Evolutionary conservation across 2,329 filamentous ascomycete species (phyloP).

Genomic region (Rutstroemia sydowiana): DNA sequence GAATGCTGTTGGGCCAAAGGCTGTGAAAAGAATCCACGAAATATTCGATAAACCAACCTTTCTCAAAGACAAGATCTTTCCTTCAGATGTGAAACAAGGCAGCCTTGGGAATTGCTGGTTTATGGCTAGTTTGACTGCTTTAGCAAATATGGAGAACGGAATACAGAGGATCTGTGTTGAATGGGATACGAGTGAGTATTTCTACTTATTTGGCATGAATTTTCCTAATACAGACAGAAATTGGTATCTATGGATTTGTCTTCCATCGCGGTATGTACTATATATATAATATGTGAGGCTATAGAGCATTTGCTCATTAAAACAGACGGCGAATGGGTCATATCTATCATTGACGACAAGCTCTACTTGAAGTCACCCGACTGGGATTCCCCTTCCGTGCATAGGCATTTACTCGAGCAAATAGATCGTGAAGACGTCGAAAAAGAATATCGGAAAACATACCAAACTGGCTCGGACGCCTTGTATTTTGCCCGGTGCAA

Average conservation of each 20-base stretch:
- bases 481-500: constrained; percentile 72
- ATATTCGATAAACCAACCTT: constrained; percentile 68
- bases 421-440: constrained; percentile 28
- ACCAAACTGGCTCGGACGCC: constrained; percentile 56
- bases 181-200: constrained; percentile 29
- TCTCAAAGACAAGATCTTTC: constrained; percentile 70
- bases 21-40: constrained; percentile 58
- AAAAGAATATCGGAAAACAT: background rate
- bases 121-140: constrained; percentile 74
- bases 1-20: too few relatives aligned
- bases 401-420: constrained; percentile 48
- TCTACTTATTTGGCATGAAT: constrained; percentile 40
- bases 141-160: constrained; percentile 62
- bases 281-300: too few relatives aligned
- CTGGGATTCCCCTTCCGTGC: constrained; percentile 70
- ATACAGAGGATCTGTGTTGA: constrained; percentile 71
- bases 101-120: constrained; percentile 79
- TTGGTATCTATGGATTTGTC: constrained; percentile 84
- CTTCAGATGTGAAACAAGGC: constrained; percentile 77
- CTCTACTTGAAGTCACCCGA: constrained; percentile 74
- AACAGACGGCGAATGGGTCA: constrained; percentile 82
- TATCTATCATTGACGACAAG: constrained; percentile 85
- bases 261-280: constrained; percentile 78
- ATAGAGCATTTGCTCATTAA: too few relatives aligned
- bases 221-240: constrained; percentile 33